Evolutionary conservation across 176 grass and related monocot species (phyloP).

Genomic region (Aegilops umbellulata): DNA sequence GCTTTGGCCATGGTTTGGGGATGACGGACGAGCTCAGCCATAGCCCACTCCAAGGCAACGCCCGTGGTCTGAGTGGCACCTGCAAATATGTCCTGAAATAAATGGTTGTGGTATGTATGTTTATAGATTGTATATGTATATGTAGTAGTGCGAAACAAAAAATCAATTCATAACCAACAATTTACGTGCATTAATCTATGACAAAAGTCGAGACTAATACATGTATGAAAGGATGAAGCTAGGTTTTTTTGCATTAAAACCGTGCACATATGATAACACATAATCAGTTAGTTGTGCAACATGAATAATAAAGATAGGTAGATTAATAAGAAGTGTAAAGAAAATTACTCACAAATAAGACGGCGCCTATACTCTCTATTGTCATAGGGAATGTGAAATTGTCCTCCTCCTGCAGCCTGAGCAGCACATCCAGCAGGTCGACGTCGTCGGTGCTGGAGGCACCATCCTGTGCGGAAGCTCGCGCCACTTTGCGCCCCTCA

Average conservation of each 20-base stretch:
- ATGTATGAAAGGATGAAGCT: too few relatives aligned
- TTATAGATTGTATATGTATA: background rate
- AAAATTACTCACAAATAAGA: slow-evolving; percentile 13
- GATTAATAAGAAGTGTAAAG: too few relatives aligned
- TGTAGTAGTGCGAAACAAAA: background rate
- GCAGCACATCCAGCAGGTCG: background rate
- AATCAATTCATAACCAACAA: too few relatives aligned
- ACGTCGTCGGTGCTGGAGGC: background rate
- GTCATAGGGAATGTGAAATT: background rate
- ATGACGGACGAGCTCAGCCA: background rate
- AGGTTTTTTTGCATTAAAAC: too few relatives aligned
- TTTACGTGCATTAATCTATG: too few relatives aligned
- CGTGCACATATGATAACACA: too few relatives aligned
- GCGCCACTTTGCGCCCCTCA: background rate
- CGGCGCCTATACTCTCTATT: slow-evolving; percentile 1
- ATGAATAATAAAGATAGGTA: too few relatives aligned
- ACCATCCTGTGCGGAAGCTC: background rate
- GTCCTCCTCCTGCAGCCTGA: background rate
- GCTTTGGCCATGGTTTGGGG: background rate
- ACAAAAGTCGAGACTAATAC: too few relatives aligned
- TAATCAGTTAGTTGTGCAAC: too few relatives aligned
- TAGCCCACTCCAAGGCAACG: background rate
- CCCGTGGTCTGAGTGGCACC: background rate
- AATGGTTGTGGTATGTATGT: background rate
- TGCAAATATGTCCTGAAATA: background rate